Conservation (phyloP, 768 basidiomycete genomes). For the Hemileccinum rubropunctum region DNA sequence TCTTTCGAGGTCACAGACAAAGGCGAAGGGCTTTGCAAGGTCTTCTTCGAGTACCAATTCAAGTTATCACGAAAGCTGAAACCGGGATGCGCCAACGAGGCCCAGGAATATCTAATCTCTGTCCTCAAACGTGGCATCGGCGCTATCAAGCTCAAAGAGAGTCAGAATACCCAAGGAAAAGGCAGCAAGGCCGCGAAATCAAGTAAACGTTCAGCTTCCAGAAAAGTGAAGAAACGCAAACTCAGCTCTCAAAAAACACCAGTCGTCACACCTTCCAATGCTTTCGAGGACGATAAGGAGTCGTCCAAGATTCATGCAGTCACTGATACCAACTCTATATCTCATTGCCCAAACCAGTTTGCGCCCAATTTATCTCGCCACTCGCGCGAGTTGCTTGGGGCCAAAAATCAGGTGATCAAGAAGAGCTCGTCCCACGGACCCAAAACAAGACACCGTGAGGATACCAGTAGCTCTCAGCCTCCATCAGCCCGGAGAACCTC, state of each 20-base stretch:
- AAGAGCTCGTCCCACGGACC: not conserved
- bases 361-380: slow-evolving; percentile 4
- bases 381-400: not conserved
- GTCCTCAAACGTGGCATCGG: slow-evolving; percentile 7
- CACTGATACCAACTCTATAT: not conserved
- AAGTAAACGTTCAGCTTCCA: not conserved
- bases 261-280: slow-evolving; percentile 16
- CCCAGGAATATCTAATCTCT: not conserved
- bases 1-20: slow-evolving; percentile 5
- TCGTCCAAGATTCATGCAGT: not conserved
- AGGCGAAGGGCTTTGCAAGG: slow-evolving; percentile 12
- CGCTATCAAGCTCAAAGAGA: slow-evolving; percentile 2
- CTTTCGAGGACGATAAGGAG: slow-evolving; percentile 21
- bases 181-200: not conserved
- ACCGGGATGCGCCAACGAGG: not conserved
- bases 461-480: not conserved
- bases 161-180: not conserved
- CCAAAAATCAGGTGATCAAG: not conserved
- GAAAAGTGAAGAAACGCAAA: slow-evolving; percentile 22
- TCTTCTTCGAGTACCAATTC: slow-evolving; percentile 23
- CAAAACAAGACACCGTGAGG: not conserved
- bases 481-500: not conserved
- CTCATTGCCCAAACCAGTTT: slow-evolving; percentile 13
- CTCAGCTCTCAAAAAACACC: slow-evolving; percentile 20
- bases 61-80: not conserved